Percentiles rank a stretch among this genome's conserved stretches.
phyloP scores from a whole-genome alignment of 768 basidiomycete species.

The Rhodosporidiobolus sp. region DNA sequence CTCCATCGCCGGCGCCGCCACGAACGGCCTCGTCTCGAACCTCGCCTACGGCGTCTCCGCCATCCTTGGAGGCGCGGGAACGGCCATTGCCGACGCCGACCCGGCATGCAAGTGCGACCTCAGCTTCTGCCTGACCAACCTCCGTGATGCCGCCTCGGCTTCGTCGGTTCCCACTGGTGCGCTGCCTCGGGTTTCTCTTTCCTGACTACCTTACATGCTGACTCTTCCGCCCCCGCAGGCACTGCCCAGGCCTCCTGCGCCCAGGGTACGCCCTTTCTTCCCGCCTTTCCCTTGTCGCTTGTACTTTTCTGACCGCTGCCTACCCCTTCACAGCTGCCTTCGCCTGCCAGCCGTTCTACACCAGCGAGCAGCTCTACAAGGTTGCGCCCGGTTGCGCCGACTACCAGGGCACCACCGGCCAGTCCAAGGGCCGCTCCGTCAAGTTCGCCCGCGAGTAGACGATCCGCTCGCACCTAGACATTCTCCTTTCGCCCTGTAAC shows the following conservation, averaged over 20 bases:
- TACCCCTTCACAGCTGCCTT: neutral
- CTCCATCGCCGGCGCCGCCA: neutral
- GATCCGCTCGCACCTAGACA: too few relatives aligned
- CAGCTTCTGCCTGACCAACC: neutral
- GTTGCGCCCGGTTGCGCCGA: neutral
- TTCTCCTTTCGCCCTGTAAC: too few relatives aligned
- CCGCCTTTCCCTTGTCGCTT: neutral
- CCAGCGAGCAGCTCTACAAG: neutral
- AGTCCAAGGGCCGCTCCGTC: too few relatives aligned
- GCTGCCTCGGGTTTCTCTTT: too few relatives aligned
- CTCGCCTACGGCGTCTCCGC: neutral
- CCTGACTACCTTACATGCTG: neutral
- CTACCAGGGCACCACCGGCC: neutral
- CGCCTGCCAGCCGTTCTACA: neutral
- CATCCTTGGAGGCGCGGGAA: neutral
- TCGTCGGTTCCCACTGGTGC: neutral
- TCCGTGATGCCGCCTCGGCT: neutral
- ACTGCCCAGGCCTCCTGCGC: neutral
- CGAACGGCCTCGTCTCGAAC: neutral
- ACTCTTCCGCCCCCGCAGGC: neutral
- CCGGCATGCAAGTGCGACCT: constrained; percentile 4
- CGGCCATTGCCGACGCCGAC: neutral
- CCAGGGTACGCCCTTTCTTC: neutral
- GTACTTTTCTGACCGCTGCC: neutral
- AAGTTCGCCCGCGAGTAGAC: too few relatives aligned